Evolutionary conservation across 352 stramenopile genomes (phyloP), one percentile per base, ranked within the genome.

Genomic region (Pythium angustatum): DNA sequence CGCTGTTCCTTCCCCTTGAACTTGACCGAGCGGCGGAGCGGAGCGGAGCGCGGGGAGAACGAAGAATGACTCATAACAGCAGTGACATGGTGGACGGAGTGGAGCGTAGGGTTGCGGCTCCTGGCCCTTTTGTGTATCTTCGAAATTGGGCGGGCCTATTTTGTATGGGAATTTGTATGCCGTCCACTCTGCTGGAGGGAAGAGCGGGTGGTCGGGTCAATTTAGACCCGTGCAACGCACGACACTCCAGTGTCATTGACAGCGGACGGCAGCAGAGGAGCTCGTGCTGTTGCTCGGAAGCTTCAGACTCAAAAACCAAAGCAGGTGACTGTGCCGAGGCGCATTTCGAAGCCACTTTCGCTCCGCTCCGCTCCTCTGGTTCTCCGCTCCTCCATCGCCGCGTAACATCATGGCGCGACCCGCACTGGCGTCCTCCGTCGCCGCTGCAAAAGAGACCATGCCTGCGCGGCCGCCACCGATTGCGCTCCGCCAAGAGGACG

Each of bases 81-180:
- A 47, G 24, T 11, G n/a, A 8, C 24, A 22, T 6, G n/a, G 33
- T 19, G 31, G 51, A 63, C 52, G 58, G 58, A 56, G 41, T 33
- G 40, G 47, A 59, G 64, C 40, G 58, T 72, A 72, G 65, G 65
- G 65, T 72, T 72, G 58, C 65, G 65, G 63, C 51, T 64, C 43
- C 17, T 59, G 65, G 50, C 65, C 58, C 52, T 45, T 72, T 58
- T 72, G 65, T 72, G 58, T 64, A 72, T 72, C 64, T 72, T 72
- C 65, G 65, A 72, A 64, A 56, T 67, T 72, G 65, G 57, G 58
- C 45, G 51, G 58, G 50, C 51, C 51, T 1, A 27, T 15, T 22
- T 41, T 57, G 19, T 56, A 45, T 72, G 17, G 45, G 10, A 34
- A 4, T 72, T 67, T 67, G 53, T 72, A 72, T 72, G 52, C 22